Percentiles rank a stretch among this genome's conserved stretches.
Conservation (phyloP, 768 basidiomycete species). For the Podaxis sp. region DNA sequence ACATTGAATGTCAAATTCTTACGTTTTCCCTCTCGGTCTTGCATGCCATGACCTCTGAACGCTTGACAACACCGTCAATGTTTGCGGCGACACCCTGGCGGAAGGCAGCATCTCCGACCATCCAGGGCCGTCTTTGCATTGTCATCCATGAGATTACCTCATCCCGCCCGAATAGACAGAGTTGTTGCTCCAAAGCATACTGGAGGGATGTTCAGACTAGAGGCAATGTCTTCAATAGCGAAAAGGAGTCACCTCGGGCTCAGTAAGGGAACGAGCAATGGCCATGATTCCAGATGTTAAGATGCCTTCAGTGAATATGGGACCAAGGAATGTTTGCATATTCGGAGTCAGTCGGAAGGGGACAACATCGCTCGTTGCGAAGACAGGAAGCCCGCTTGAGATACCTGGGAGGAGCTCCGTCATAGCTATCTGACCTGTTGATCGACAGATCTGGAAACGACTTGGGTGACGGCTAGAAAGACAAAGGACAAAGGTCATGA, state of each 20-base stretch:
- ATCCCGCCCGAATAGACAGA: conserved; percentile 90
- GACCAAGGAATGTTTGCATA: conserved; percentile 90
- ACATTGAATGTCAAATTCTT: conserved; percentile 12
- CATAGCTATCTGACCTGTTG: conserved; percentile 89
- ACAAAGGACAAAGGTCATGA: conserved; percentile 88
- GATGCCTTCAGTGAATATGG: conserved; percentile 86
- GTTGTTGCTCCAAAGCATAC: conserved; percentile 91
- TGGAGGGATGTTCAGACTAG: conserved; percentile 26
- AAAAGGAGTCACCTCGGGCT: conserved; percentile 70
- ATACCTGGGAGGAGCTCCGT: conserved; percentile 82
- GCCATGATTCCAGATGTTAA: conserved; percentile 86
- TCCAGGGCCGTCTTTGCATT: conserved; percentile 55
- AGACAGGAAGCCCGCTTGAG: conserved; percentile 49
- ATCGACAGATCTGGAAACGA: conserved; percentile 86
- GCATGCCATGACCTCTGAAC: conserved; percentile 82
- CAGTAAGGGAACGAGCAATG: conserved; percentile 85
- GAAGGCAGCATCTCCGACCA: conserved; percentile 52
- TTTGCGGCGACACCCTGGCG: conserved; percentile 52
- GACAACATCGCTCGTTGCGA: conserved; percentile 80
- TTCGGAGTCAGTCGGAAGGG: conserved; percentile 98
- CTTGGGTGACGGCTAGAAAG: conserved; percentile 80
- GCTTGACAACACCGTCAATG: conserved; percentile 70
- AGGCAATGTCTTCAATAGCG: background rate
- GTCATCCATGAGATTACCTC: conserved; percentile 81
- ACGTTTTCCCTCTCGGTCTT: conserved; percentile 86